Conservation (phyloP, 495 filamentous ascomycete genomes). For the Talaromyces ruber region DNA sequence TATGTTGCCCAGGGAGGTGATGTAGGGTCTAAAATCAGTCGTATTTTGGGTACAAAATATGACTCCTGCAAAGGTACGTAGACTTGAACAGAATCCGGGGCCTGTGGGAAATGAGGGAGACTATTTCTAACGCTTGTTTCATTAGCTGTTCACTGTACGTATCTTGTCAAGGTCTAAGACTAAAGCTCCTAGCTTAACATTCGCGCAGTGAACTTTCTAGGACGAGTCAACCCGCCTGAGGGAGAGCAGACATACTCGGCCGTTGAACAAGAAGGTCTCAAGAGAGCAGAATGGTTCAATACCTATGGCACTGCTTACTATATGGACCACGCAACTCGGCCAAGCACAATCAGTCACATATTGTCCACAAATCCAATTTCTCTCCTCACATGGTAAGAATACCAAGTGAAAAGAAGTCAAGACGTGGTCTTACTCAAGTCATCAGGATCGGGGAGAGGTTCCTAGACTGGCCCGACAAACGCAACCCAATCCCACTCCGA, state of each 20-base stretch:
- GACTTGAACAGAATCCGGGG: neutral
- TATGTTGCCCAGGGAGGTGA: slow-evolving; percentile 55
- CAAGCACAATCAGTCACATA: slow-evolving; percentile 43
- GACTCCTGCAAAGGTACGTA: slow-evolving; percentile 18
- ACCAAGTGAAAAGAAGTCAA: neutral
- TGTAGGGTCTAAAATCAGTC: slow-evolving; percentile 38
- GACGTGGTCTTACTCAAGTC: neutral
- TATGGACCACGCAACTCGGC: slow-evolving; percentile 42
- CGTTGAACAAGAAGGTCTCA: slow-evolving; percentile 12
- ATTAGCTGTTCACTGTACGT: slow-evolving; percentile 12
- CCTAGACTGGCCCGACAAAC: slow-evolving; percentile 44
- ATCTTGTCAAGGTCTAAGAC: neutral
- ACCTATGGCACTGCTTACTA: slow-evolving; percentile 37
- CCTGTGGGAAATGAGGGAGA: neutral
- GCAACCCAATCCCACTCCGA: slow-evolving; percentile 27
- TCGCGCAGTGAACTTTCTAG: slow-evolving; percentile 11
- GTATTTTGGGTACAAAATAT: slow-evolving; percentile 21
- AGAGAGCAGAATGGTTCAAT: slow-evolving; percentile 15
- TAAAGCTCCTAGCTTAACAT: neutral
- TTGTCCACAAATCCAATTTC: slow-evolving; percentile 45
- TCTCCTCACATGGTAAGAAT: slow-evolving; percentile 42
- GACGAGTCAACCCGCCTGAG: neutral
- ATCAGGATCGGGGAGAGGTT: slow-evolving; percentile 48
- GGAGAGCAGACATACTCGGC: slow-evolving; percentile 3
- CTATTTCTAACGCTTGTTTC: neutral